Evolutionary conservation across 23 red algal species (phyloP), one percentile per base, ranked within the genome.

Genomic region (Gracilaria vermiculophylla): DNA sequence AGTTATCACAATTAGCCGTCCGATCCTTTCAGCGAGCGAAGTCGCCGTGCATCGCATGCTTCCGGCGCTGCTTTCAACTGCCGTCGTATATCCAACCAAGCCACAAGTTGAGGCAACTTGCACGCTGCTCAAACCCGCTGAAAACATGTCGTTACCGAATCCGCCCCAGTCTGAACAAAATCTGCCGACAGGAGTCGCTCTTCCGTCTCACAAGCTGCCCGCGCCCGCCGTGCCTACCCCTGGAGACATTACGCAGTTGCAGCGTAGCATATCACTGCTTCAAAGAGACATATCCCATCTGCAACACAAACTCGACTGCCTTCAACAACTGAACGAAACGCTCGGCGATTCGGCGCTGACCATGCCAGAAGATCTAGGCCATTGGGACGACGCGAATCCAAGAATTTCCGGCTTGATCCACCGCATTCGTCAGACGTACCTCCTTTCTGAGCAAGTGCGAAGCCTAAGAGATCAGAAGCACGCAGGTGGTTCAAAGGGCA

Each of bases 341-440:
- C 69, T 77, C 14, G 84, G 84, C 53, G 51, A 58, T 21, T 31
- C 34, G 5, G 84, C 84, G 50, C 24, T 88, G 5, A 47, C 53
- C 69, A 76, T 88, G 66, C 84, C 84, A 16, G 84, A 88, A 77
- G 84, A 88, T 69, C 84, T 88, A 33, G 84, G 84, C 23, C 69
- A 88, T n/a, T 88, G 42, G 47, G 35, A 47, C 12, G 23, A 76
- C 21, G 70, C 84, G 17, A 61, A 65, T 69, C 72, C 69, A 20
- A 36, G 84, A 44, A 76, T 88, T 37, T 53, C 47, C 15, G 84
- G 84, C 29, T 35, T 88, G 3, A 51, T 78, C 69, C 64, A 65
- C 1, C 84, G 84, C 54, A 88, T 88, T 32, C 47, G 24, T 25
- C 84, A 88, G 60, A 88, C 84, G 2, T 53, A 88, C 45, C 34